Evolutionary conservation across 1,284 basidiomycete genomes (phyloP).

Genomic region (Leccinum glutinopallens): DNA sequence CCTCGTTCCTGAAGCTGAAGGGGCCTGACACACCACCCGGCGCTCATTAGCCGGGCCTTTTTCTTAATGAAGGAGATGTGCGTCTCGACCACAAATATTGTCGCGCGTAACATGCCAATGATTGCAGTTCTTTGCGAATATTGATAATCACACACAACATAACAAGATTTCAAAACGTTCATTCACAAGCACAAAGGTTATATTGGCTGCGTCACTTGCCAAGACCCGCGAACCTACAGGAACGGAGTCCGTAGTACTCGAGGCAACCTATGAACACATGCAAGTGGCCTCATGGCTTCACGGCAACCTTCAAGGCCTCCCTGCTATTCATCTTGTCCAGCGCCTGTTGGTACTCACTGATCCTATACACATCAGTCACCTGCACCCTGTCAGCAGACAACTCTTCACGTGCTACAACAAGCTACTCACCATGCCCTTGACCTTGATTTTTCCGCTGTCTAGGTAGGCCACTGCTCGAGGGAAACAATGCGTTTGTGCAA

Average conservation of each 20-base stretch:
- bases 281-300: slow-evolving; percentile 44
- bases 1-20: not conserved
- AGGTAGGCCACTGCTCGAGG: slow-evolving; percentile 83
- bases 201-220: not conserved
- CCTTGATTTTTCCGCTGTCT: slow-evolving; percentile 78
- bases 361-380: slow-evolving; percentile 63
- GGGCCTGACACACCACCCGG: not conserved
- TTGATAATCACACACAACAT: too few species aligned
- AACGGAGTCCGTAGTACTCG: not conserved
- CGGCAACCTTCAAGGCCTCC: slow-evolving; percentile 64
- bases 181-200: not conserved
- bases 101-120: too few species aligned
- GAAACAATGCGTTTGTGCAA: slow-evolving; percentile 84
- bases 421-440: slow-evolving; percentile 71
- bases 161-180: too few species aligned
- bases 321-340: slow-evolving; percentile 82
- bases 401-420: not conserved
- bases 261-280: not conserved
- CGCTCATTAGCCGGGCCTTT: not conserved
- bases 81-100: too few species aligned
- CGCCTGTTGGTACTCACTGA: slow-evolving; percentile 78
- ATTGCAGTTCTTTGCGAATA: too few species aligned
- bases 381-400: slow-evolving; percentile 5
- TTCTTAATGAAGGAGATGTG: not conserved
- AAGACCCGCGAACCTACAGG: not conserved